These are phyloP conservation scores for Aspergillus alliaceus DNA, from an alignment of 2,329 filamentous ascomycete genomes.

Conservation along the genomic window DNA sequence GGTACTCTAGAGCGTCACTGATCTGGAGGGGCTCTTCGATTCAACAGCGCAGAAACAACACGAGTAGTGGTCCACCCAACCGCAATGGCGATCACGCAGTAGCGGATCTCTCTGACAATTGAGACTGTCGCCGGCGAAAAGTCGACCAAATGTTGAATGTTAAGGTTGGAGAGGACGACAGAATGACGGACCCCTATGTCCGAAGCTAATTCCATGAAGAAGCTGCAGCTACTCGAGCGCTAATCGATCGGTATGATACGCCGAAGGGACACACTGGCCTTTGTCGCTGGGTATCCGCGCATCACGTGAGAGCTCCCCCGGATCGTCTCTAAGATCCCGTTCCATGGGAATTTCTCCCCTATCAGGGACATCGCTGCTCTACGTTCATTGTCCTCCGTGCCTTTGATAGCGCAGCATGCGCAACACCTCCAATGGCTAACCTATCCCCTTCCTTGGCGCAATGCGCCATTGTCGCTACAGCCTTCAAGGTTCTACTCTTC, in stretches of 20 bases:
- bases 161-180: slow-evolving; percentile 42
- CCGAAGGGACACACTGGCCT: slow-evolving; percentile 21
- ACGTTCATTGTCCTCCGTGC: neutral
- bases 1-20: slow-evolving; percentile 17
- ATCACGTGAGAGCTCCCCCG: slow-evolving; percentile 21
- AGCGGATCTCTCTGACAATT: slow-evolving; percentile 53
- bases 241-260: neutral
- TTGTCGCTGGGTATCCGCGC: neutral
- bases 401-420: slow-evolving; percentile 23
- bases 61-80: slow-evolving; percentile 47
- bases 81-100: slow-evolving; percentile 51
- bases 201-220: slow-evolving; percentile 39
- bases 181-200: slow-evolving; percentile 48
- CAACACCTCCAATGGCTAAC: slow-evolving; percentile 64
- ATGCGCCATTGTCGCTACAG: slow-evolving; percentile 80
- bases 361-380: neutral
- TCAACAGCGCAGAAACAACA: slow-evolving; percentile 35
- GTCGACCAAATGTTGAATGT: slow-evolving; percentile 54
- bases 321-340: slow-evolving; percentile 5
- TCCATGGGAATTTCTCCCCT: slow-evolving; percentile 6
- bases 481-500: slow-evolving; percentile 88
- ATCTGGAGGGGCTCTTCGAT: slow-evolving; percentile 21
- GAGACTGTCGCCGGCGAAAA: slow-evolving; percentile 50
- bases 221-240: slow-evolving; percentile 1
- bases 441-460: slow-evolving; percentile 84